Evolutionary conservation across 208 protist species (phyloP), one percentile per base, ranked within the genome.

Genomic region (Leishmania martiniquensis): DNA sequence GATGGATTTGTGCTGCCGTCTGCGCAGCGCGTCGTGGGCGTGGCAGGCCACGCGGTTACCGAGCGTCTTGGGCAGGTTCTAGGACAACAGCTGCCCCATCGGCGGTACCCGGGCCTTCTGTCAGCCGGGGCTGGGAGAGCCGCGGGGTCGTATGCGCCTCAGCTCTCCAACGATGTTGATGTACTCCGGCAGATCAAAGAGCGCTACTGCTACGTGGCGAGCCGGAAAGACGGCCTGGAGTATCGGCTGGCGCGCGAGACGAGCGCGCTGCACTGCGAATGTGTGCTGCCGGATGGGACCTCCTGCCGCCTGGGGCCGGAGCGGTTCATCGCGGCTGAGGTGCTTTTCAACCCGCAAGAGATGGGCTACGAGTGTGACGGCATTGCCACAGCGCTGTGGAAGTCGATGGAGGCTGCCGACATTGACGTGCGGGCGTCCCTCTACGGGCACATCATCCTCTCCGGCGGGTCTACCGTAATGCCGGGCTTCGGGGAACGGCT

Each of bases 1-100:
- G 98, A 99, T 59, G 98, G 98, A 55, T 98, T 93, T 70, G 93
- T 92, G 6, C 74, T 95, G 39, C 63, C 85, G 9, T 77, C 85
- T 39, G 85, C 86, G 12, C 93, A 97, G 63, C 82, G 84, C 55
- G 91, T 97, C 78, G 81, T 99, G 25, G 96, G 99, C 85, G 78
- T 99, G 12, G 99, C 98, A 17, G 99, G 99, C n/a, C 85, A 97
- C 72, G 96, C 99, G 77, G 89, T 99, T n/a, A 99, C 99, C 1
- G 85, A 97, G 45, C 96, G 98, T 83, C 86, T 99, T 59, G 95
- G 98, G 69, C 96, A 96, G 78, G 85, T 99, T 2, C 84, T 99
- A 69, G 84, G 89, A 13, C 44, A 66, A n/a, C 49, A 77, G 15
- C 47, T 42, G 34, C 25, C 47, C n/a, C 45, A 52, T 72, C 44